Evolutionary conservation across 805 yeast genomes (phyloP), one percentile per base, ranked within the genome.

Genomic region (Millerozyma miso): DNA sequence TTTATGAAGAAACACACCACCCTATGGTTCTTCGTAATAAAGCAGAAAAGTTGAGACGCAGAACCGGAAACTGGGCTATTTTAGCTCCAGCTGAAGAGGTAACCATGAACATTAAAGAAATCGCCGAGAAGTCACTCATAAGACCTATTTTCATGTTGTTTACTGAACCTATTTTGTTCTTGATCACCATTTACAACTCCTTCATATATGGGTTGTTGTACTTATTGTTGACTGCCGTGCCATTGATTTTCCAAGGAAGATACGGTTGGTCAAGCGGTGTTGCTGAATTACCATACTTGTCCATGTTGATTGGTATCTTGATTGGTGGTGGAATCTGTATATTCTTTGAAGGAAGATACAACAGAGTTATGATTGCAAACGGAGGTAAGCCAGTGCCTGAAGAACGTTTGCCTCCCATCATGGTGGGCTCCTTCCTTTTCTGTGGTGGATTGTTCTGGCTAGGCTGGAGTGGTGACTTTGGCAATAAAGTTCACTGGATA

Each of bases 391-490:
- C 81, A 0, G 76, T 82, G 15, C 95, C 97, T 0, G 96, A 89
- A 62, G 84, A 81, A 31, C 79, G 96, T 62, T 69, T 89, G 44
- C 79, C 82, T 14, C 81, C 90, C 71, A 79, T 88, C 84, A 76
- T 87, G 64, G 62, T 75, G 35, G 90, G 95, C 26, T 81, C 83
- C 18, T 49, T 86, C 41, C 58, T 75, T 6, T 87, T 89, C 69
- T 84, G 95, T 20, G 69, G 79, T 41, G 96, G 96, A 41, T 68
- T 88, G 48, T 73, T 88, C 55, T 85, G 96, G 96, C 73, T 89
- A 60, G 79, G 86, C 44, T 89, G 96, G 96, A 70, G 91, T 7
- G 96, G 96, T 58, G 76, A 79, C 49, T 89, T 81, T 62, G 82
- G 77, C 38, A 62, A 81, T 31, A 63, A 63, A n/a, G 78, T 87